Conservation (phyloP, 495 filamentous ascomycete genomes). For the Neurospora sp. region DNA sequence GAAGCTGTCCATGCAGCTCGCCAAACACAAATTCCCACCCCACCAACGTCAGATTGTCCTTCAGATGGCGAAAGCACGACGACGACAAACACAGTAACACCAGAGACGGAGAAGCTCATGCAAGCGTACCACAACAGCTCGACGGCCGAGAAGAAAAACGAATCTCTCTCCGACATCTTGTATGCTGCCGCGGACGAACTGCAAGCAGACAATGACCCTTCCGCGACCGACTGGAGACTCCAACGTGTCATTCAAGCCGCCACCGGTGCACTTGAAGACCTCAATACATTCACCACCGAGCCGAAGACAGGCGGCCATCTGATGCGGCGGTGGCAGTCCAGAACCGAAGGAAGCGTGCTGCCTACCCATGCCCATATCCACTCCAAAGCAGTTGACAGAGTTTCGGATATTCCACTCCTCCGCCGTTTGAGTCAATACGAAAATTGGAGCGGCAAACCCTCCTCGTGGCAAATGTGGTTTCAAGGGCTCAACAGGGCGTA, state of each 20-base stretch:
- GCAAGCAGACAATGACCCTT: accelerated
- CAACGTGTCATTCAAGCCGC: not conserved
- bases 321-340: not conserved
- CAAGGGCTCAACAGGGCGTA: not conserved
- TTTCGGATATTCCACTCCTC: not conserved
- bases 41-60: not conserved
- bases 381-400: not conserved
- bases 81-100: not conserved
- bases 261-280: not conserved
- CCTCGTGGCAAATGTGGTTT: not conserved
- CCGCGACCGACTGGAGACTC: not conserved
- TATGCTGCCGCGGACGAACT: not conserved
- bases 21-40: not conserved
- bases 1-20: not conserved
- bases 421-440: not conserved
- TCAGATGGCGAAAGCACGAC: not conserved
- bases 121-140: not conserved
- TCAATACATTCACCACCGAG: not conserved
- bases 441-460: not conserved
- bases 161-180: not conserved
- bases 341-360: not conserved
- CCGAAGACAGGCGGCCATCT: not conserved
- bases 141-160: not conserved
- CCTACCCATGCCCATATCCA: not conserved
- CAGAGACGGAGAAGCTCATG: not conserved